Evolutionary conservation across 2,329 filamentous ascomycete species (phyloP).

Genomic region (Epichloe baconii): DNA sequence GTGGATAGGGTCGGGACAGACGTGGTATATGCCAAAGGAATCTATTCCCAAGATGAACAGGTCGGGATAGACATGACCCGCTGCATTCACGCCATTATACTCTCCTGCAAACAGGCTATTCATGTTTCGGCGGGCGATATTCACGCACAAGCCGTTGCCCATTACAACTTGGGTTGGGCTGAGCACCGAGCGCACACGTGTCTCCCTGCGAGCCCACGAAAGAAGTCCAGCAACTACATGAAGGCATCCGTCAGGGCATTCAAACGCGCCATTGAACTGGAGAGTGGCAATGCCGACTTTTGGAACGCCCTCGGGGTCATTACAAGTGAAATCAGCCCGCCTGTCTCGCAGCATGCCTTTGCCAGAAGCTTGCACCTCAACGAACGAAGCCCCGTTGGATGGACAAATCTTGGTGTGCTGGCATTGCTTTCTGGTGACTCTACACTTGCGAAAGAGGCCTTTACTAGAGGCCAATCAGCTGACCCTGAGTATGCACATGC

Average conservation of each 20-base stretch:
- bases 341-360: slow-evolving; percentile 86
- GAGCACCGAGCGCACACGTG: slow-evolving; percentile 71
- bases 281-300: slow-evolving; percentile 87
- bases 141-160: slow-evolving; percentile 87
- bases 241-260: slow-evolving; percentile 80
- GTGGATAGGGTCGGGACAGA: slow-evolving; percentile 49
- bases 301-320: slow-evolving; percentile 94
- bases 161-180: slow-evolving; percentile 94
- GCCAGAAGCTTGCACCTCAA: slow-evolving; percentile 87
- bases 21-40: slow-evolving; percentile 30
- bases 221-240: slow-evolving; percentile 54
- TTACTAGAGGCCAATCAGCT: slow-evolving; percentile 80
- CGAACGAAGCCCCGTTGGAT: slow-evolving; percentile 69
- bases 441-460: slow-evolving; percentile 78
- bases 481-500: slow-evolving; percentile 90
- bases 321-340: slow-evolving; percentile 72
- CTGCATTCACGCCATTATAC: slow-evolving; percentile 58
- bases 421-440: slow-evolving; percentile 75
- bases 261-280: slow-evolving; percentile 89
- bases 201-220: slow-evolving; percentile 37
- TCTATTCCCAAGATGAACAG: slow-evolving; percentile 33
- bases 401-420: slow-evolving; percentile 83
- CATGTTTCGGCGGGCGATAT: slow-evolving; percentile 57
- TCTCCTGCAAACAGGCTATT: slow-evolving; percentile 81
- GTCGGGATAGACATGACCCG: slow-evolving; percentile 38